Percentiles rank a stretch among this genome's conserved stretches.
Evolutionary conservation across 176 grass and related monocot species (phyloP).

Genomic region (Zizania latifolia): DNA sequence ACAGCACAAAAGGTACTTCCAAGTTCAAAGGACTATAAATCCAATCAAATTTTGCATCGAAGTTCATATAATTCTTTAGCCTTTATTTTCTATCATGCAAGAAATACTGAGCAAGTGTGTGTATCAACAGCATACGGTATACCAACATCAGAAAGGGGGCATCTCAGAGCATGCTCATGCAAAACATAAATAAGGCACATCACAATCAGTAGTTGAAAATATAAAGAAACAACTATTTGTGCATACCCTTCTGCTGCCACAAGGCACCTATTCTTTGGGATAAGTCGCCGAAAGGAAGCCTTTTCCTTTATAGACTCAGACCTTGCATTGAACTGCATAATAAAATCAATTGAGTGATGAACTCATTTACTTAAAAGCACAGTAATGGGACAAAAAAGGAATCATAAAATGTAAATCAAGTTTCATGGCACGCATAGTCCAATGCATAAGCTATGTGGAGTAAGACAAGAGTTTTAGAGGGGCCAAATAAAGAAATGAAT

Average conservation of each 20-base stretch:
- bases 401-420: not conserved
- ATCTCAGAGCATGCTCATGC: not conserved
- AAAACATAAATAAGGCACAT: not conserved
- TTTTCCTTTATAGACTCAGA: constrained; percentile 93
- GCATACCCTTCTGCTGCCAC: constrained; percentile 89
- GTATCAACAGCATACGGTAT: not conserved
- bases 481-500: not conserved
- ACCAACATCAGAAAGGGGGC: not conserved
- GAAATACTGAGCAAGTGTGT: not conserved
- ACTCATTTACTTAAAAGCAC: not conserved
- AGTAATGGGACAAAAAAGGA: not conserved
- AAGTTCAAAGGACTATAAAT: not conserved
- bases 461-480: not conserved
- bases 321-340: constrained; percentile 86
- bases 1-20: not conserved
- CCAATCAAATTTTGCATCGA: not conserved
- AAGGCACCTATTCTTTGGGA: constrained; percentile 78
- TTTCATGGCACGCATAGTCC: not conserved
- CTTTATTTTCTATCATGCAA: not conserved
- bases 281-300: constrained; percentile 75
- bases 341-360: constrained; percentile 12
- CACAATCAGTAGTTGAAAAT: not conserved
- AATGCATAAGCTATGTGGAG: not conserved
- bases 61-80: constrained; percentile 4
- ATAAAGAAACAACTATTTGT: not conserved